Evolutionary conservation across 208 protist genomes (phyloP).

Genomic region (Leishmania guyanensis): DNA sequence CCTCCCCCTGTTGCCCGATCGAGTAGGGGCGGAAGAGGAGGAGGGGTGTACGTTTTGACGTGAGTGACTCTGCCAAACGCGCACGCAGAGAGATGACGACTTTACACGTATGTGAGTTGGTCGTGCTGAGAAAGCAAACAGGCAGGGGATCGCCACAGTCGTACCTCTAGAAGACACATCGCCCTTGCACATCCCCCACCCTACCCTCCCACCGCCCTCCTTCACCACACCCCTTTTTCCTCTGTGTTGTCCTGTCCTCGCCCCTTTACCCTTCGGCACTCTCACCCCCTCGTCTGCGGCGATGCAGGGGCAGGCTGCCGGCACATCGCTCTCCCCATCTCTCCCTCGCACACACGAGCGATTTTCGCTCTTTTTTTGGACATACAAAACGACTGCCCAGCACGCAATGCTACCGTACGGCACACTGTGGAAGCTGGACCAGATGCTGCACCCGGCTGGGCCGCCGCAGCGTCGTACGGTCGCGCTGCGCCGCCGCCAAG

Average conservation of each 20-base stretch:
- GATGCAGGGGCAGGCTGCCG: not conserved
- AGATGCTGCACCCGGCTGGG: conserved; percentile 44
- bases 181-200: not conserved
- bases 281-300: not conserved
- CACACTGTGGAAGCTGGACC: conserved; percentile 53
- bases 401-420: conserved; percentile 58
- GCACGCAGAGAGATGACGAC: not conserved
- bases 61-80: not conserved
- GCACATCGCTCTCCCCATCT: too few relatives aligned
- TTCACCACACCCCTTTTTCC: not conserved
- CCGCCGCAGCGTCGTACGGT: conserved; percentile 35
- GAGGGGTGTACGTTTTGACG: not conserved
- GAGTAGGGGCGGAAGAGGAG: not conserved
- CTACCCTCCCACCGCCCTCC: not conserved
- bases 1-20: not conserved
- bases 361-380: not conserved
- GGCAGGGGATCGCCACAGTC: not conserved
- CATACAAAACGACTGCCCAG: not conserved
- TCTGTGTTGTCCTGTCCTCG: not conserved
- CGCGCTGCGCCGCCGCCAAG: conserved; percentile 37
- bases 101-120: not conserved
- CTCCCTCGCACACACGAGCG: not conserved
- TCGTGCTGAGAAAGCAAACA: not conserved
- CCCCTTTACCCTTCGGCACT: not conserved
- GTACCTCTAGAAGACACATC: not conserved